Base-by-base conservation (phyloP, 495 filamentous ascomycete species). In the Hypoxylon subgilvum region DNA sequence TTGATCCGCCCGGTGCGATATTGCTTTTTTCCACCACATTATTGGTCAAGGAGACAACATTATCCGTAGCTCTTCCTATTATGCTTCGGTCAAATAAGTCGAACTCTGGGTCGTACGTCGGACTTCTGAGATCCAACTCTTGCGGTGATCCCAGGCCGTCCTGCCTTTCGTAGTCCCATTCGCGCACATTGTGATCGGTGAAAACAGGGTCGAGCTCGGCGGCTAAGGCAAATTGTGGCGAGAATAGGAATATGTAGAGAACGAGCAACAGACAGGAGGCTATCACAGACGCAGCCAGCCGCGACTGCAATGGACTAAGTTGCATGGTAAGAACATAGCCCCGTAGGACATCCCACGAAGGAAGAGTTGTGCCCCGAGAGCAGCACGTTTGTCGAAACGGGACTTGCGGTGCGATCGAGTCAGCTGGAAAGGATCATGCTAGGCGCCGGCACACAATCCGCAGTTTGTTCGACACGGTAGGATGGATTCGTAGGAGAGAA, bases 261-360 rank as follows among this genome's bases (percentile, higher is more conserved):
- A 83, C 41, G 28, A 85, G 52, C 22, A 88, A 57, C 27, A 86
- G 63, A 36, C 81, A 67, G 23, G 82, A 80, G 32, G 82, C 81
- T 67, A 80, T 70, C 54, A 86, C 60, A 25, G 82, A 86, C 66
- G 87, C 86, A 69, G 80, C 83, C 60, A 91, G 74, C 61, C 84
- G 85, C 72, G 83, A 87, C 78, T 88, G 87, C 56, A 88, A 74
- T 56, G 79, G 83, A 67, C 82, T 83, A 60, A 83, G 76, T 65
- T 83, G 84, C 86, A 89, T 89, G 46, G 51, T 65, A 61, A 23
- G 45, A 41, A 54, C 68, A 70, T 69, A 70, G 68, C 76, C 75
- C 68, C 69, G 48, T 48, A 55, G 69, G 68, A 70, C 68, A 41
- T 66, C 50, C 47, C 50, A 57, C 47, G 43, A 42, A 38, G 27